Base-by-base conservation (phyloP, 106 monocot genomes). In the Dendrobium chrysotoxum region DNA sequence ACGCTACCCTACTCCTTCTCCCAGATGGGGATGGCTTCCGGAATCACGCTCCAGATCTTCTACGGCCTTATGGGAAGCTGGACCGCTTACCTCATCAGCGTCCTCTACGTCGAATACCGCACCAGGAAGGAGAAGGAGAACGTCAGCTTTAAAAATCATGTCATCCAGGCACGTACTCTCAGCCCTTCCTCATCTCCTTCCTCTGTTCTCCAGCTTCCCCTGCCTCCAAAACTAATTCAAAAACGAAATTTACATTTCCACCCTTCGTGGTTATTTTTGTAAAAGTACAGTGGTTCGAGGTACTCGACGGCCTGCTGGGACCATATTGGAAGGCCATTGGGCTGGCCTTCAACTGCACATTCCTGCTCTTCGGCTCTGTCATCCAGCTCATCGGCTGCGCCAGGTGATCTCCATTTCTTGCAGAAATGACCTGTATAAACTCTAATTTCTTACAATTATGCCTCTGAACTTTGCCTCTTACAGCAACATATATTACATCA, bases 31-130 rank as follows among this genome's bases (percentile, higher is more conserved):
- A 93, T 96, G 95, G 72, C 89, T 21, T 93, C 93, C 0, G 93
- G 95, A 0, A 25, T 93, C 53, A 44, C 91, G 26, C 78, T 96
- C 38, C 95, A 96, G 91, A 21, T 96, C 47, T 96, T 96, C 84
- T 96, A 96, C 72, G 95, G 95, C 4, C 23, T 91, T 41, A 77
- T 96, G 91, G 95, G 95, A 28, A 96, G 95, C 85, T 96, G 95
- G 95, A 93, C 93, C 9, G 95, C 95, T 1, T 95, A 96, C 66
- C 91, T 96, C 78, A 96, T 96, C 89, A 96, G 95, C 67, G 93
- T 95, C 42, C 95, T 93, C 85, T 95, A 93, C 85, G 82, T 95
- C 50, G 95, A 95, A 78, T 96, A 88, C 86, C 87, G 95, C 21
- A 79, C 85, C 76, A 86, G 95, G 28, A 96, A 89, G 83, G 93